phyloP scores from a whole-genome alignment of 2,329 filamentous ascomycete species.

The Exophiala xenobiotica region DNA sequence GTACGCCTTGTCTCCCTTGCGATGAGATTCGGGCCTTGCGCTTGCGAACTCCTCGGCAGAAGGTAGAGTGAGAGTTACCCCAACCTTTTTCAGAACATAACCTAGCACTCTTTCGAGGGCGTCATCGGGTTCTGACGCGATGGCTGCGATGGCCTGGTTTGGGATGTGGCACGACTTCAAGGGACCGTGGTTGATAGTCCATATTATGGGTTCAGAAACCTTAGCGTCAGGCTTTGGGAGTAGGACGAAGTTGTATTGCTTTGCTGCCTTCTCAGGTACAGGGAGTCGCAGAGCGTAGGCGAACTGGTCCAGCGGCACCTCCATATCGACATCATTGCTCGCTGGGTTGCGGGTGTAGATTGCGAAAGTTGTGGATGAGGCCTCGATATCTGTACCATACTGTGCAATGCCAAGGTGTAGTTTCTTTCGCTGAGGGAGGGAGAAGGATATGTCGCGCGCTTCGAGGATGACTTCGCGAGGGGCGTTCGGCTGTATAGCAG shows the following conservation, averaged over 20 bases:
- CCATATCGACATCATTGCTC: conserved; percentile 55
- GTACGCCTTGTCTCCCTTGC: conserved; percentile 62
- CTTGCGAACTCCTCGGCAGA: conserved; percentile 59
- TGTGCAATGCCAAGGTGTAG: conserved; percentile 58
- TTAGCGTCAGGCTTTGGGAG: conserved; percentile 55
- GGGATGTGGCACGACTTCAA: conserved; percentile 42
- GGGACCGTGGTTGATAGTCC: conserved; percentile 57
- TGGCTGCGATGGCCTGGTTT: conserved; percentile 13
- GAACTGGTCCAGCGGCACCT: conserved; percentile 37
- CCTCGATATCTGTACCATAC: conserved; percentile 28
- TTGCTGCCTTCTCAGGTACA: conserved; percentile 63
- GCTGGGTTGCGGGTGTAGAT: conserved; percentile 52
- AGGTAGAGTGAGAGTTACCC: conserved; percentile 53
- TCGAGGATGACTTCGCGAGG: conserved; percentile 38
- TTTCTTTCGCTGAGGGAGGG: conserved; percentile 64
- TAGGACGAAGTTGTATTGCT: conserved; percentile 63
- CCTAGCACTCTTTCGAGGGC: conserved; percentile 52
- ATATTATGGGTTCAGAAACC: conserved; percentile 57
- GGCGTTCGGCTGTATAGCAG: conserved; percentile 29
- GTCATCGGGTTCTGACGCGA: conserved; percentile 43
- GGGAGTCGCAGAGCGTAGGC: conserved; percentile 62
- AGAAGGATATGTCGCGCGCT: conserved; percentile 59
- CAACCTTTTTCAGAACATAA: conserved; percentile 46
- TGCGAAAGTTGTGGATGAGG: conserved; percentile 31
- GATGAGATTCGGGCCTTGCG: conserved; percentile 59